These are phyloP conservation scores for Lotus japonicus DNA, from an alignment of 306 rosid genomes.

Conservation along the genomic window DNA sequence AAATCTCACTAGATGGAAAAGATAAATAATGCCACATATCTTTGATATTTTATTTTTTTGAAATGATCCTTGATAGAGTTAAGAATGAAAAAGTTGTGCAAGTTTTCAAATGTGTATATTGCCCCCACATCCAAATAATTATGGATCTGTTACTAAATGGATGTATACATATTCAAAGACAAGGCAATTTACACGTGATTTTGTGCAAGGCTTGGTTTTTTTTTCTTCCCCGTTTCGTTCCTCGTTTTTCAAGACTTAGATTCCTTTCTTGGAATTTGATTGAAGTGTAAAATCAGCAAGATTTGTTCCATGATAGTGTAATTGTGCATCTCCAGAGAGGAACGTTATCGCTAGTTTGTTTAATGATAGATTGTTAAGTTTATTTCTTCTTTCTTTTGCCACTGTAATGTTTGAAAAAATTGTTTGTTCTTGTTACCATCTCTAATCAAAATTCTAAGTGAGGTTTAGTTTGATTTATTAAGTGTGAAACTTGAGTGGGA, in stretches of 20 bases:
- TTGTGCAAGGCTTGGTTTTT: conserved; percentile 65
- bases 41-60: too few species aligned
- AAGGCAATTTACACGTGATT: conserved; percentile 63
- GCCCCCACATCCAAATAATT: too few species aligned
- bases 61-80: too few species aligned
- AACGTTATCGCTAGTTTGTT: conserved; percentile 38
- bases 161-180: conserved; percentile 54
- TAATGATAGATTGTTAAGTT: conserved; percentile 41
- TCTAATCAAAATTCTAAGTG: conserved; percentile 51
- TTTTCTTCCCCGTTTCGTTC: conserved; percentile 11
- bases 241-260: conserved; percentile 42
- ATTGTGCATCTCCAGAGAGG: conserved; percentile 50
- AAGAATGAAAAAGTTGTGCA: too few species aligned
- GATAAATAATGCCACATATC: too few species aligned
- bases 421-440: conserved; percentile 45
- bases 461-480: conserved; percentile 55
- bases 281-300: conserved; percentile 82
- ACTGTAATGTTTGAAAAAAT: conserved; percentile 53
- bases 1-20: too few species aligned
- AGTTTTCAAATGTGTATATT: too few species aligned
- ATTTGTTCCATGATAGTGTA: conserved; percentile 54
- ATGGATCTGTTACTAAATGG: too few species aligned
- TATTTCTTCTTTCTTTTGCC: conserved; percentile 32
- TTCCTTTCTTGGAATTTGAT: conserved; percentile 63
- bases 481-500: conserved; percentile 64